Percentiles rank a stretch among this genome's conserved stretches.
phyloP scores from a whole-genome alignment of 1,139 yeast genomes.

The Pichia sp. region DNA sequence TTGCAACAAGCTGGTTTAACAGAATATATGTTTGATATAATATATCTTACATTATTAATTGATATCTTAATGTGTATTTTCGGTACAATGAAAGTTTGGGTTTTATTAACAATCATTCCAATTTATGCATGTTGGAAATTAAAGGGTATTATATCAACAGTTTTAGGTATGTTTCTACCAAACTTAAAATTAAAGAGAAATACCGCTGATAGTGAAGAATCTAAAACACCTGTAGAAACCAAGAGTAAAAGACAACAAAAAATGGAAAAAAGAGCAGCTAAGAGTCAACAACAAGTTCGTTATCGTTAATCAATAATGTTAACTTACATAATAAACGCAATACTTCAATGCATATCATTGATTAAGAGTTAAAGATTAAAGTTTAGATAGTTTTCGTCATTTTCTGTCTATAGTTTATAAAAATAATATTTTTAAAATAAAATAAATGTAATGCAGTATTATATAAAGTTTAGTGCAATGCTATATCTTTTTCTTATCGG shows the following conservation, averaged over 20 bases:
- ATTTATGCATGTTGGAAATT: constrained; percentile 53
- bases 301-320: constrained; percentile 1
- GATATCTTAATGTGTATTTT: constrained; percentile 49
- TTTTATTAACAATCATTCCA: constrained; percentile 42
- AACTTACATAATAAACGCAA: too few species aligned
- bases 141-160: constrained; percentile 31
- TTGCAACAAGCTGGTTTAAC: constrained; percentile 60
- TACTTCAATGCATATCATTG: too few species aligned
- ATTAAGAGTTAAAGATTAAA: neutral
- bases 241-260: constrained; percentile 47
- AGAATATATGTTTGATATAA: constrained; percentile 70
- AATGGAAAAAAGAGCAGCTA: constrained; percentile 36
- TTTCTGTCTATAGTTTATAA: neutral
- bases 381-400: neutral
- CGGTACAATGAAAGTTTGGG: constrained; percentile 62
- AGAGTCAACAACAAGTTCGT: constrained; percentile 6
- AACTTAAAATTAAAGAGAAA: constrained; percentile 13
- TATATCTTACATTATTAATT: constrained; percentile 62
- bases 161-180: constrained; percentile 25
- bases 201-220: neutral
- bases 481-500: too few species aligned
- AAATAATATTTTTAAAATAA: neutral
- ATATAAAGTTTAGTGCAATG: too few species aligned
- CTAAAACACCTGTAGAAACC: constrained; percentile 13
- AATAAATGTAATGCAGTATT: too few species aligned